These are phyloP conservation scores for Globisporangium emineosum DNA, from an alignment of 352 stramenopile genomes.

Conservation along the genomic window DNA sequence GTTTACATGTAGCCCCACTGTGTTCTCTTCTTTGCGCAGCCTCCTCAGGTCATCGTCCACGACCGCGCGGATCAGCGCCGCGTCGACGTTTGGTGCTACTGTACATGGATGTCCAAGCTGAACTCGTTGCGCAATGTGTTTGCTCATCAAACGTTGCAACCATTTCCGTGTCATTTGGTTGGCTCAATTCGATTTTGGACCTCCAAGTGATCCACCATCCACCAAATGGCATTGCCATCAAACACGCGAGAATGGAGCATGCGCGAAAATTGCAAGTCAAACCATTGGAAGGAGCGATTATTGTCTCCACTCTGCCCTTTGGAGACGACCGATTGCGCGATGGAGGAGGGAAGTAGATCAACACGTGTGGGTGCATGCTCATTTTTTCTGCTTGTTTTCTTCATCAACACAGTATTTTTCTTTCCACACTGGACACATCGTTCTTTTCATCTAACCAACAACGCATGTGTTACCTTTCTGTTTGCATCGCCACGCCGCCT, in stretches of 20 bases:
- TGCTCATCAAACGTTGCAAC: too few relatives aligned
- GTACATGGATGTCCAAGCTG: constrained; percentile 8
- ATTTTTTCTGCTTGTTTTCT: constrained; percentile 1
- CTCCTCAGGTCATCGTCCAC: constrained; percentile 6
- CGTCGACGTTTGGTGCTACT: constrained; percentile 3
- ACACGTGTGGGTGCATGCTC: not conserved
- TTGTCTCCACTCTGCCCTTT: not conserved
- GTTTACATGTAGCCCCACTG: too few relatives aligned
- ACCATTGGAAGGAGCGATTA: not conserved
- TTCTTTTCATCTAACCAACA: constrained; percentile 8
- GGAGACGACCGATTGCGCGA: not conserved
- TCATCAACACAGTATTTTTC: constrained; percentile 5
- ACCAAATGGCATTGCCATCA: not conserved
- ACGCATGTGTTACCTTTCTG: constrained; percentile 3
- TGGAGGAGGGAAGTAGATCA: not conserved
- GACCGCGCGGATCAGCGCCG: not conserved
- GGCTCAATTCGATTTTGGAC: not conserved
- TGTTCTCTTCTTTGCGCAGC: not conserved
- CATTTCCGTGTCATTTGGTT: not conserved
- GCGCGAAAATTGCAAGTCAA: not conserved
- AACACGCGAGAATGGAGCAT: not conserved
- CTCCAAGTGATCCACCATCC: not conserved
- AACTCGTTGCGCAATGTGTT: not conserved
- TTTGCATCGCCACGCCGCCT: not conserved
- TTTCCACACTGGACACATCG: constrained; percentile 8